Base-by-base conservation (phyloP, 495 filamentous ascomycete species). In the Aspergillus affinis region DNA sequence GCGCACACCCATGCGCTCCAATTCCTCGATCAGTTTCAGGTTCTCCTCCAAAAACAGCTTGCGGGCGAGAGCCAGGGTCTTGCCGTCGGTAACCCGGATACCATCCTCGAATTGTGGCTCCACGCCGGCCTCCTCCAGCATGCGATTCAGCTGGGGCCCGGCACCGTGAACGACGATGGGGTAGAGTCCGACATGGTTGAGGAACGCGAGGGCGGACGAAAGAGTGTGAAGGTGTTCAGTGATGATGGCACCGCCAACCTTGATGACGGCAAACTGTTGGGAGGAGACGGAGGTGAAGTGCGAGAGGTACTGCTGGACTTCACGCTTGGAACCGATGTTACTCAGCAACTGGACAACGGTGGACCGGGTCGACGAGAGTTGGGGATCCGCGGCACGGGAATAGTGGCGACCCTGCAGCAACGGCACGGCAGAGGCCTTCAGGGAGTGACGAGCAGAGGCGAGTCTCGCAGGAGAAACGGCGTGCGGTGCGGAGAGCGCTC, bases 211-310 rank as follows among this genome's bases (percentile, higher is more conserved):
- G 9, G 90, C 90, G 41, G 88, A 90, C 63, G 91, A 94, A 54
- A 98, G 83, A 48, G 89, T 90, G 71, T 96, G 88, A 54, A 96
- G 82, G 77, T 96, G 91, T 73, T 98, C 93, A 60, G 93, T 97
- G 65, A 98, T 87, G 67, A 98, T 98, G 54, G 95, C 94, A 54
- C 94, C 94, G 21, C 94, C 94, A 54, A 98, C 95, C 81, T 98
- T 98, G 75, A 98, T 97, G 54, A 98, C 94, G 65, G 94, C 94
- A 74, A 98, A 98, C 69, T 96, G 92, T 81, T 97, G 93, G 5
- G 91, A 96, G 21, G 93, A 95, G 51, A 97, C 94, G 36, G 93
- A 97, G 57, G 88, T 94, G 82, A 98, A 98, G 71, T 97, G 93
- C 52, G 93, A 95, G 55, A 98, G 87, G 78, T 98, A 98, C 71